Evolutionary conservation across 768 basidiomycete species (phyloP), one percentile per base, ranked within the genome.

Genomic region (Mycena olivaceomarginata): DNA sequence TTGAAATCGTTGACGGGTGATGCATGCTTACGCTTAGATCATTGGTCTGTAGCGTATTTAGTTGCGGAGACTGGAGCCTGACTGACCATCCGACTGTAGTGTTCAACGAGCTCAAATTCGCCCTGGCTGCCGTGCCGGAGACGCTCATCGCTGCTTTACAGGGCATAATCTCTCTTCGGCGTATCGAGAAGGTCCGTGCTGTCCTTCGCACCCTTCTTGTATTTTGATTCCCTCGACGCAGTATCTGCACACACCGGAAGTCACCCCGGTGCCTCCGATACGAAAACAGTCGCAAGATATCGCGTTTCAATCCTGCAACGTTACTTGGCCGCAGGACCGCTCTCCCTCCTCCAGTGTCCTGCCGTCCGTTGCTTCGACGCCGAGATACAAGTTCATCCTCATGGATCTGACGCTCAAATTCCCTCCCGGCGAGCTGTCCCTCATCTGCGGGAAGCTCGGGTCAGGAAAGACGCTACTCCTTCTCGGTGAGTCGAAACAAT

Each of bases 291-390:
- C 89, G n/a, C 87, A 89, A 67, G 90, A 87, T 5, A 93, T 98
- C 69, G 89, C 93, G 1, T 91, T 98, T 79, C 94, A 94, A 82
- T 95, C 94, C 13, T 97, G 96, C 51, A 98, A 96, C 1, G 89
- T 97, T 64, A 96, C 96, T 1, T 99, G 97, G 97, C 95, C 97
- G 0, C 93, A 94, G 80, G 96, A 97, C 77, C 92, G 95, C 43
- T 75, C 84, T 22, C 86, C 85, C 59, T 80, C 84, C n/a, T 80
- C 84, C n/a, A 88, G 90, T 31, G 82, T 82, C 2, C 85, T 89
- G 5, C 86, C 93, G 3, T 94, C 94, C 5, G 88, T 87, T 18
- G 88, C 92, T 3, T 85, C 94, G 0, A 97, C 97, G 0, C 97
- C 97, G 11, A 91, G 90, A 75, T 88, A 92, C 76, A 95, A 94